These are phyloP conservation scores for Pseudogymnoascus sp. DNA, from an alignment of 2,329 filamentous ascomycete species.

Conservation along the genomic window DNA sequence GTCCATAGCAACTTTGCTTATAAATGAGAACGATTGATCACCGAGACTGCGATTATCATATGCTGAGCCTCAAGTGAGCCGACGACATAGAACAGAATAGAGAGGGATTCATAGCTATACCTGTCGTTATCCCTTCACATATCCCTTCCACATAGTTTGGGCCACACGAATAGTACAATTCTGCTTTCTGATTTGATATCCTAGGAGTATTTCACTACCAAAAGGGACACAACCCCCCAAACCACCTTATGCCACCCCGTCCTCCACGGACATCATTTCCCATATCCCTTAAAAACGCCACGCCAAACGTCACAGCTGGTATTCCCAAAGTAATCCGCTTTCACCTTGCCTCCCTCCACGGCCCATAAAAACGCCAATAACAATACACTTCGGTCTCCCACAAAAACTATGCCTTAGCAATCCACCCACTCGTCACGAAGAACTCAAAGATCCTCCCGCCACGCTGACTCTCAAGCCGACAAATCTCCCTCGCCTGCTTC, in stretches of 20 bases:
- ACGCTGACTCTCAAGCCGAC: conserved; percentile 74
- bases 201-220: neutral
- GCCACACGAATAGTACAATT: neutral
- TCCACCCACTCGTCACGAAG: conserved; percentile 86
- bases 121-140: neutral
- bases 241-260: neutral
- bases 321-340: neutral
- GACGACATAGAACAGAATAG: neutral
- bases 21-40: neutral
- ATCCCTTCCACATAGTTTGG: neutral
- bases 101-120: neutral
- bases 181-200: neutral
- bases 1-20: neutral
- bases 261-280: neutral
- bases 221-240: neutral
- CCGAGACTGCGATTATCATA: neutral
- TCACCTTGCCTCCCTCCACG: neutral
- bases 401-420: conserved; percentile 62
- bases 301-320: neutral
- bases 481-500: conserved; percentile 84
- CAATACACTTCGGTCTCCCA: neutral
- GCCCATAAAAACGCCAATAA: neutral
- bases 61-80: neutral
- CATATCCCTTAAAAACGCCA: neutral
- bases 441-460: conserved; percentile 86